phyloP scores from a whole-genome alignment of 805 yeast genomes.

The Saccharomycopsis sp. region DNA sequence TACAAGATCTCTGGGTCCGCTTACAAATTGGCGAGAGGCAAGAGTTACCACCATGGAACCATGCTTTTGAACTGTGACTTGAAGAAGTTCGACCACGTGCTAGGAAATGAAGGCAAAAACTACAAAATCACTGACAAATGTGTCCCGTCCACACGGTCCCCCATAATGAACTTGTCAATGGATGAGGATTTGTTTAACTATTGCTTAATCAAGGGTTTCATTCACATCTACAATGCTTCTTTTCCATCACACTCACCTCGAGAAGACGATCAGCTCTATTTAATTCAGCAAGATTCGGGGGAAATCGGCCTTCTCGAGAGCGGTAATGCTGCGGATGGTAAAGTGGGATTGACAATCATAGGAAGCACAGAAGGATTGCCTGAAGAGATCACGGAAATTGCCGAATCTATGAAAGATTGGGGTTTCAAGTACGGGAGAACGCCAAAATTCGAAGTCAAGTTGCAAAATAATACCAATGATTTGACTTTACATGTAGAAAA shows the following conservation, averaged over 20 bases:
- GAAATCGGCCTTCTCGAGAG: neutral
- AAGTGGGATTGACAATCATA: neutral
- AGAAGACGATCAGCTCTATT: neutral
- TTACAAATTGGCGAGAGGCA: constrained; percentile 72
- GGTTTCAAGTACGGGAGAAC: constrained; percentile 70
- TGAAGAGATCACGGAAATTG: constrained; percentile 12
- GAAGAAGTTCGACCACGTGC: constrained; percentile 48
- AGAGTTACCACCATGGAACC: constrained; percentile 93
- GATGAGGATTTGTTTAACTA: constrained; percentile 8
- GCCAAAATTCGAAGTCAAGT: constrained; percentile 50
- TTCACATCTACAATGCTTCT: constrained; percentile 4
- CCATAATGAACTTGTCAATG: constrained; percentile 57
- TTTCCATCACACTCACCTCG: neutral
- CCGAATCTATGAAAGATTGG: constrained; percentile 21
- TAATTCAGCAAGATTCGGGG: neutral
- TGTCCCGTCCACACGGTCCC: constrained; percentile 74
- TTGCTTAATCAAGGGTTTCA: constrained; percentile 14
- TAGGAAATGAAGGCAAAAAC: constrained; percentile 39
- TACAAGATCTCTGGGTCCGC: constrained; percentile 89
- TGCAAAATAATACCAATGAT: neutral
- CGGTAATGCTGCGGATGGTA: neutral
- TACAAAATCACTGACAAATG: constrained; percentile 35
- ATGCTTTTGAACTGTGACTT: constrained; percentile 72
- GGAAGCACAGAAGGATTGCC: constrained; percentile 11
- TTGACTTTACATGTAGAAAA: neutral